phyloP scores from a whole-genome alignment of 441 rosid genomes.

The Arabidopsis lyrata region DNA sequence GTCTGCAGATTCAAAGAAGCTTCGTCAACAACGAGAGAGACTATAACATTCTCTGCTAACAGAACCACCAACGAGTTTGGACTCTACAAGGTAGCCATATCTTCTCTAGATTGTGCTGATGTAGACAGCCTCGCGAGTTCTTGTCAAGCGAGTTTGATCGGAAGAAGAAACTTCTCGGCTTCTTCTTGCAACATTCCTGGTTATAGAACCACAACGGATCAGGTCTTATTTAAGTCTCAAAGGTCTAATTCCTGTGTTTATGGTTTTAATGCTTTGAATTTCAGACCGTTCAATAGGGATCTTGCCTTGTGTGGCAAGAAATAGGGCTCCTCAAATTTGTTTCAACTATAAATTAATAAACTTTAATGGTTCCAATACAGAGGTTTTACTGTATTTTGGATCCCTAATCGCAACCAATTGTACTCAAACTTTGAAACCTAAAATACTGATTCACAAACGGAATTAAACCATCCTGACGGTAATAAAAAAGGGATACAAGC shows the following conservation, averaged over 20 bases:
- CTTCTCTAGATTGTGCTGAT: conserved; percentile 81
- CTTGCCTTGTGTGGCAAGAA: conserved; percentile 62
- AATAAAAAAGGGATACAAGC: neutral
- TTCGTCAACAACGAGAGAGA: conserved; percentile 66
- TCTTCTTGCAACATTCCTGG: conserved; percentile 87
- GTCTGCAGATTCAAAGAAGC: conserved; percentile 79
- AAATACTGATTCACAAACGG: neutral
- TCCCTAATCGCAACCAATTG: neutral
- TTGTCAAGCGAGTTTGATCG: conserved; percentile 75
- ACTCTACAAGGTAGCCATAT: conserved; percentile 73
- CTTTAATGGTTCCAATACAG: too few species aligned
- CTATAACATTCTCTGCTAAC: conserved; percentile 76
- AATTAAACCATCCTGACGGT: neutral
- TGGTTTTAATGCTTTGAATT: conserved; percentile 75
- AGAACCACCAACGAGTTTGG: conserved; percentile 87
- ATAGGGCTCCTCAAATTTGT: too few species aligned
- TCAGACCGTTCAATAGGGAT: conserved; percentile 74
- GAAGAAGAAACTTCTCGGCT: conserved; percentile 54
- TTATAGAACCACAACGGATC: conserved; percentile 74
- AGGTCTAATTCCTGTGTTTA: conserved; percentile 76
- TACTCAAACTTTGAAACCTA: neutral
- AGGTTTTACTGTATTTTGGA: neutral
- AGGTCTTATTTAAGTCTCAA: conserved; percentile 69
- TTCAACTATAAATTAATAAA: too few species aligned
- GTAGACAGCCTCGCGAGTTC: conserved; percentile 64